phyloP scores from a whole-genome alignment of 805 yeast species.

The Yarrowia sp. region DNA sequence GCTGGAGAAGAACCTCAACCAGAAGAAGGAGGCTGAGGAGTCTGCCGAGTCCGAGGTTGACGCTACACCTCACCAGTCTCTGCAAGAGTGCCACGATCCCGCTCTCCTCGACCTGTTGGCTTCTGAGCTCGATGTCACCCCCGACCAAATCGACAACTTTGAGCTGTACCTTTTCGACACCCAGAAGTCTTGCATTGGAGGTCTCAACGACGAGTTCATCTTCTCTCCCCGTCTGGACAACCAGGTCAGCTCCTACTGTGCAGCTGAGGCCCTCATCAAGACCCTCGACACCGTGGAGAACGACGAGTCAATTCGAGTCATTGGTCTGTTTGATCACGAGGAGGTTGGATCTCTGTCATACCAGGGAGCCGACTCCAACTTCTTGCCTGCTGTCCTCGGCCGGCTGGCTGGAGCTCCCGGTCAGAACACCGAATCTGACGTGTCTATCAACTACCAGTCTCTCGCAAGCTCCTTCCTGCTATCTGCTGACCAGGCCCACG shows the following conservation, averaged over 20 bases:
- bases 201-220: conserved; percentile 83
- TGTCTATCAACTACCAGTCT: conserved; percentile 34
- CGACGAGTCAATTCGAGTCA: conserved; percentile 62
- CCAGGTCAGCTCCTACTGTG: conserved; percentile 80
- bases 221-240: conserved; percentile 92
- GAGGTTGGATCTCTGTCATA: conserved; percentile 92
- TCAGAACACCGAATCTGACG: conserved; percentile 31
- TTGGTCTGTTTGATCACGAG: conserved; percentile 91
- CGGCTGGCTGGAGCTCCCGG: conserved; percentile 51
- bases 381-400: conserved; percentile 72
- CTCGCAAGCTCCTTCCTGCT: conserved; percentile 69
- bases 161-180: conserved; percentile 84
- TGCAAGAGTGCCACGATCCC: conserved; percentile 72
- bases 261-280: conserved; percentile 66
- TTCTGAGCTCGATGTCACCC: conserved; percentile 52
- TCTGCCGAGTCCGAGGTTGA: conserved; percentile 41
- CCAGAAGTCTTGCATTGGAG: conserved; percentile 81
- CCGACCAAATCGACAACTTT: conserved; percentile 75
- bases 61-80: conserved; percentile 50
- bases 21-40: conserved; percentile 31
- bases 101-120: conserved; percentile 71
- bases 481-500: conserved; percentile 97
- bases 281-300: conserved; percentile 45
- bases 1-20: conserved; percentile 42
- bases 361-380: conserved; percentile 94